Base-by-base conservation (phyloP, 495 filamentous ascomycete genomes). In the Aspergillus haitiensis region DNA sequence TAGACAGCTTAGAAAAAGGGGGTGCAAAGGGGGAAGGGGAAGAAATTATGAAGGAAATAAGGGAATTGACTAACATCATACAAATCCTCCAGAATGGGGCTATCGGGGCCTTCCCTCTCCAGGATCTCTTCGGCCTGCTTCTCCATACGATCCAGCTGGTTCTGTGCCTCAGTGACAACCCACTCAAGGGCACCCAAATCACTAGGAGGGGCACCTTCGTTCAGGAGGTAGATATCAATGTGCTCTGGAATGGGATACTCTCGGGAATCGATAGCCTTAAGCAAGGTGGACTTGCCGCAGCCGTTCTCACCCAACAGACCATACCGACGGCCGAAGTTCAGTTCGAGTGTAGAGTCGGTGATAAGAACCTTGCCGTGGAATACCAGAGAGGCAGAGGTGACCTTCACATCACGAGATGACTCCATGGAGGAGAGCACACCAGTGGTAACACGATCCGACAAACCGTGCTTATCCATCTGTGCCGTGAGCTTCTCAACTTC, bases 301-400 rank as follows among this genome's bases (percentile, higher is more conserved):
- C 94, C 94, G 86, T 99, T 99, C 82, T 99, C 94, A 68, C 94
- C 94, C 56, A 99, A 78, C 53, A 99, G 79, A 71, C 94, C 94
- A 72, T 99, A 99, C 53, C 94, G 86, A 64, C 93, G 89, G 56
- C 89, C 90, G 70, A 92, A 92, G 70, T 91, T 96, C 66, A 99
- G 82, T 74, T 99, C 94, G 68, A 99, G 82, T 31, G 88, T 93
- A 55, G 90, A 88, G 74, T 99, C 94, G 65, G 85, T 91, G 74
- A 99, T 88, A 55, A 99, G 86, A 63, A 99, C 95, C 64, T 88
- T 93, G 62, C 94, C 94, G 79, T 99, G 94, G 84, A 99, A 99
- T 59, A 96, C 92, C 55, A 99, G 80, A 36, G 89, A 95, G 65
- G 86, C 85, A 40, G 93, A 97, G 53, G 89, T 94, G 71, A 99